phyloP scores from a whole-genome alignment of 768 basidiomycete genomes.

The Tubosaeta sp. region DNA sequence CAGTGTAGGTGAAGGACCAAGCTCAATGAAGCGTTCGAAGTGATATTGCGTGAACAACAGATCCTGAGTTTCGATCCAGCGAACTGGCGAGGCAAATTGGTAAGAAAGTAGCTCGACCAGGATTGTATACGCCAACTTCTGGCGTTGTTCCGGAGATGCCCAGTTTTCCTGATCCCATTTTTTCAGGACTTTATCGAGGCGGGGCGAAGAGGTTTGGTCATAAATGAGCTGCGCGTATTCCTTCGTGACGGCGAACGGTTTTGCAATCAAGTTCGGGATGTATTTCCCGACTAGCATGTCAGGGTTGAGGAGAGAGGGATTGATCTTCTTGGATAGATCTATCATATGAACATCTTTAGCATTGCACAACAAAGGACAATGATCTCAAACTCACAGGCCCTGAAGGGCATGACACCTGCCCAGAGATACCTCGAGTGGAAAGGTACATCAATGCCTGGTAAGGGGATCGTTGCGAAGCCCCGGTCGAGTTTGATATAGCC shows the following conservation, averaged over 20 bases:
- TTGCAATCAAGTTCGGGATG: constrained; percentile 93
- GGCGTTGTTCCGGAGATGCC: constrained; percentile 76
- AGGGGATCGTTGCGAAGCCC: constrained; percentile 92
- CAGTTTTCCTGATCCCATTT: constrained; percentile 92
- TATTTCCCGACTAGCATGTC: constrained; percentile 94
- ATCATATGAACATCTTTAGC: not conserved
- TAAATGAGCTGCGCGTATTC: constrained; percentile 94
- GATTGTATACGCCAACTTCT: constrained; percentile 92
- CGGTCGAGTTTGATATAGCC: constrained; percentile 94
- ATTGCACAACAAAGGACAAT: not conserved
- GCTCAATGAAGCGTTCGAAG: constrained; percentile 92
- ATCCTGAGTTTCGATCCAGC: constrained; percentile 99
- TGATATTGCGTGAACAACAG: constrained; percentile 79
- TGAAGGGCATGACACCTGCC: constrained; percentile 98
- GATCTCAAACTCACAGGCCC: constrained; percentile 67
- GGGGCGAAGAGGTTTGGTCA: constrained; percentile 93
- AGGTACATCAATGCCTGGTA: constrained; percentile 97
- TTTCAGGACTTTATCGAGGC: constrained; percentile 90
- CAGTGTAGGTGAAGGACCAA: constrained; percentile 94
- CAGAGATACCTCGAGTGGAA: constrained; percentile 99
- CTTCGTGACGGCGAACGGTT: constrained; percentile 76
- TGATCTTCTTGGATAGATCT: constrained; percentile 99
- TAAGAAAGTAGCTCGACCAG: constrained; percentile 96
- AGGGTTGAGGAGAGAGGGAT: constrained; percentile 84
- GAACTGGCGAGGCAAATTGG: constrained; percentile 96